Evolutionary conservation across 1,284 basidiomycete species (phyloP), one percentile per base, ranked within the genome.

Genomic region (Schizopora paradoxa): DNA sequence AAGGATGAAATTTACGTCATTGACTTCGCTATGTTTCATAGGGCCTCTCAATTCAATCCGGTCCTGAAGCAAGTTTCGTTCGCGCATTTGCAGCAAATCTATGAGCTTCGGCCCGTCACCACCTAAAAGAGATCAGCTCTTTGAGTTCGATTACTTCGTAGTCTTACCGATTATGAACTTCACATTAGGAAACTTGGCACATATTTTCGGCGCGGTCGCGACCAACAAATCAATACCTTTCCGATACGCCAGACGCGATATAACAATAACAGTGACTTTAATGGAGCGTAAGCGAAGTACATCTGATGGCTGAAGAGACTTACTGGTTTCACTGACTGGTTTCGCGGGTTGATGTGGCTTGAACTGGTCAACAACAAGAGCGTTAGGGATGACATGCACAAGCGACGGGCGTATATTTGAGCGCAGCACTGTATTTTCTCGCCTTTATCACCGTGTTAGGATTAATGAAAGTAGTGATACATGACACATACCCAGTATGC

Each of bases 201-300:
- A 99, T 46, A 99, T 87, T 21, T 82, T 77, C 0, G 95, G 96
- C 0, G 93, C 90, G 0, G 90, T 87, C 0, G 91, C 90, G 1
- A 98, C 87, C 13, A 99, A 78, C 3, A 99, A 76, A 60, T 99
- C 96, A 48, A 99, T 87, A 1, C 96, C 96, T 68, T 99, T 99
- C 35, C 96, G 80, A 60, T 99, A 98, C 0, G 90, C 92, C 23
- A 99, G 70, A n/a, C 96, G 82, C 6, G 92, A 91, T n/a, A 99
- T 68, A 18, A 97, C 82, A 6, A 99, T 85, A 40, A 99, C 90
- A 0, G 88, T 97, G 49, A 98, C 91, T 95, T 54, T 1, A 14
- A 46, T 45, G 22, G 25, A 13, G 37, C 25, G 28, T 38, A 35
- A 41, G 18, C 16, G 23, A 6, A 14, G n/a, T 22, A 14, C 6